Percentiles rank a stretch among this genome's conserved stretches.
phyloP scores from a whole-genome alignment of 1,139 yeast genomes.

The Candida sanyaensis region DNA sequence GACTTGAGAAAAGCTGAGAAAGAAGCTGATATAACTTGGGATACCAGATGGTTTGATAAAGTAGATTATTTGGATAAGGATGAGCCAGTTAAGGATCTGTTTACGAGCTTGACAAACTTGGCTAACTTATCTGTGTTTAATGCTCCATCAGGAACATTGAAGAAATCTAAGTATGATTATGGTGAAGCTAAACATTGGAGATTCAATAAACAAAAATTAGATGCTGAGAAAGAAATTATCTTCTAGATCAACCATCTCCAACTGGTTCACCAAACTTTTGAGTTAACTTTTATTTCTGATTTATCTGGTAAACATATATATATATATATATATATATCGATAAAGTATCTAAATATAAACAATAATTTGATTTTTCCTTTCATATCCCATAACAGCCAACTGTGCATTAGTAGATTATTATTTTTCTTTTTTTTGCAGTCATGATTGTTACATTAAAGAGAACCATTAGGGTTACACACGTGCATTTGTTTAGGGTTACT shows the following conservation, averaged over 20 bases:
- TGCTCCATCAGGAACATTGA: conserved; percentile 66
- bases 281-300: background rate
- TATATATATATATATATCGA: background rate
- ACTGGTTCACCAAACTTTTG: background rate
- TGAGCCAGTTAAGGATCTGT: conserved; percentile 34
- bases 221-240: conserved; percentile 58
- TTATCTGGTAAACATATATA: background rate
- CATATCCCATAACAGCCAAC: background rate
- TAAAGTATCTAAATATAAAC: conserved; percentile 2
- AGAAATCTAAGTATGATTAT: conserved; percentile 52
- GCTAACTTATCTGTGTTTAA: conserved; percentile 62
- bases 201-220: conserved; percentile 55
- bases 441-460: background rate
- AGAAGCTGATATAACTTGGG: conserved; percentile 65
- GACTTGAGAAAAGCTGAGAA: conserved; percentile 72
- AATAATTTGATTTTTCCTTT: background rate
- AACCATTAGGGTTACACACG: background rate
- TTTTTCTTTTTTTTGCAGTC: background rate
- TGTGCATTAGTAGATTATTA: background rate
- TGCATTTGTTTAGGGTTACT: background rate
- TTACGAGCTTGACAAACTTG: conserved; percentile 51
- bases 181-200: conserved; percentile 69
- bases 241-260: conserved; percentile 20
- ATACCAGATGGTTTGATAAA: conserved; percentile 74
- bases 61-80: conserved; percentile 43